phyloP scores from a whole-genome alignment of 2,329 filamentous ascomycete genomes.

The Herpotrichia juniperi region DNA sequence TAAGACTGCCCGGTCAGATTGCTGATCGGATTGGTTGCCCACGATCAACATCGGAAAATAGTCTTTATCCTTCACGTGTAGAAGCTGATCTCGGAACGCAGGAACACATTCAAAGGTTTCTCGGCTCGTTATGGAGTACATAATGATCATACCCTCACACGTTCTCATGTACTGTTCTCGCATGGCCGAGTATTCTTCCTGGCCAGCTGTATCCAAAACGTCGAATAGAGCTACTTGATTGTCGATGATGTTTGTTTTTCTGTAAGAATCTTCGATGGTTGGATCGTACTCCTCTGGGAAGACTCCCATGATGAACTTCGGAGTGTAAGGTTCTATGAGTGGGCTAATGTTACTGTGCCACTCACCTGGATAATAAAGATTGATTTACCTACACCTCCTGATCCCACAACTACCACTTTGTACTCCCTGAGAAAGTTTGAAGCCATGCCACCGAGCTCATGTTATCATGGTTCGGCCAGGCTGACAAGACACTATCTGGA shows the following conservation, averaged over 20 bases:
- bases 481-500: no score
- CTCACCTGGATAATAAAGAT: background rate
- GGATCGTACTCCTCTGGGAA: conserved; percentile 89
- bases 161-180: conserved; percentile 98
- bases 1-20: conserved; percentile 83
- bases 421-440: no score
- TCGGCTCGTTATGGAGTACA: conserved; percentile 93
- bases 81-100: conserved; percentile 94
- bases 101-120: conserved; percentile 94
- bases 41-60: conserved; percentile 97
- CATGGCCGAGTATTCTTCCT: conserved; percentile 98
- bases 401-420: background rate
- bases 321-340: background rate
- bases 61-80: conserved; percentile 96
- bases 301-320: background rate
- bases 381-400: background rate
- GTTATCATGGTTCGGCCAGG: no score
- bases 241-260: conserved; percentile 97
- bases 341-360: background rate
- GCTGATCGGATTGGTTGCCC: conserved; percentile 96
- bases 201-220: conserved; percentile 92
- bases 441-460: no score
- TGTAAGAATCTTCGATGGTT: conserved; percentile 98
- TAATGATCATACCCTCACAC: conserved; percentile 90
- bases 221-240: conserved; percentile 93